A percentile compares a stretch with the other conserved stretches of the same genome.
Conservation (phyloP, 768 basidiomycete genomes). For the Pulveroboletus sp. region DNA sequence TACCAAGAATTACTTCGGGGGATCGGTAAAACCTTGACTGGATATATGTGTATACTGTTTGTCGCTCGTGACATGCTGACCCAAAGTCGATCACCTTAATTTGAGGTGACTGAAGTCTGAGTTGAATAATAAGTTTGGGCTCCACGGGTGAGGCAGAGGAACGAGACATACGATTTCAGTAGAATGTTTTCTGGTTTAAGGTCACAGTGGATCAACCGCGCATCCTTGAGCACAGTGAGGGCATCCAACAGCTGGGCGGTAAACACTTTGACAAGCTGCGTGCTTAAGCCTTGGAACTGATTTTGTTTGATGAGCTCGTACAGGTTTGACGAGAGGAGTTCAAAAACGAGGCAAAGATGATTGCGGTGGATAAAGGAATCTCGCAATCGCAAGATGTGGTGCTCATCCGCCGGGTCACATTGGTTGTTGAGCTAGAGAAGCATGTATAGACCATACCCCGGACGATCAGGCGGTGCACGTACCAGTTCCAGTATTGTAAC, state of each 20-base stretch:
- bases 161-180: slow-evolving; percentile 72
- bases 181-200: slow-evolving; percentile 98
- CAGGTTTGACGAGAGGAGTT: slow-evolving; percentile 92
- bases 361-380: slow-evolving; percentile 96
- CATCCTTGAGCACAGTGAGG: slow-evolving; percentile 88
- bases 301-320: slow-evolving; percentile 99
- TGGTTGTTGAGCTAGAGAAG: slow-evolving; percentile 80
- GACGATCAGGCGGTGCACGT: slow-evolving; percentile 32
- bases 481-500: slow-evolving; percentile 96
- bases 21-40: slow-evolving; percentile 98
- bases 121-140: background rate
- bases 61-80: slow-evolving; percentile 96
- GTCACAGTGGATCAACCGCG: slow-evolving; percentile 96
- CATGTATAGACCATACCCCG: background rate
- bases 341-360: slow-evolving; percentile 97
- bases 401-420: slow-evolving; percentile 91
- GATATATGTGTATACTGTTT: slow-evolving; percentile 99
- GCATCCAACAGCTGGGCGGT: slow-evolving; percentile 94
- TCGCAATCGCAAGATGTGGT: slow-evolving; percentile 90
- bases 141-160: background rate
- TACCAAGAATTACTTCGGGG: slow-evolving; percentile 92
- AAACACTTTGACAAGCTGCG: slow-evolving; percentile 97
- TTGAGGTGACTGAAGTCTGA: slow-evolving; percentile 89
- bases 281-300: slow-evolving; percentile 95
- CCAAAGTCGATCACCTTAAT: slow-evolving; percentile 99